phyloP scores from a whole-genome alignment of 2,329 filamentous ascomycete species.

The Exophiala sideris region DNA sequence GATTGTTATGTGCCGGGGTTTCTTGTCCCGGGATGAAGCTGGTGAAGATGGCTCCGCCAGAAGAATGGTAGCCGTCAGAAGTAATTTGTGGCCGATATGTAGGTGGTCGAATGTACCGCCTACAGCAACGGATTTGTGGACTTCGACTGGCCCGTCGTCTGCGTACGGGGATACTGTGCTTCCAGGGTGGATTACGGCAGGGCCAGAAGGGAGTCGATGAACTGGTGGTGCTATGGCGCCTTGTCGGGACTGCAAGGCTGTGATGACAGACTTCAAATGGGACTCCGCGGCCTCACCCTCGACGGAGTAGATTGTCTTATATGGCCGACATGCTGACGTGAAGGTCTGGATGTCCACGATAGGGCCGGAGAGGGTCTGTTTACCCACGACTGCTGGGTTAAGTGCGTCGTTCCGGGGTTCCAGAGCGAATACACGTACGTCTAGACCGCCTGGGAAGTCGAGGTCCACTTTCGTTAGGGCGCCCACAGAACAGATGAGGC shows the following conservation, averaged over 20 bases:
- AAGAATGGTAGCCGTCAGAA: constrained; percentile 81
- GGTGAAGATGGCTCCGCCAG: constrained; percentile 54
- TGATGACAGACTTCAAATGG: constrained; percentile 38
- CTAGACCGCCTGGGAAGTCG: constrained; percentile 67
- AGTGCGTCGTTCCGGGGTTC: constrained; percentile 27
- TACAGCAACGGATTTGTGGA: constrained; percentile 67
- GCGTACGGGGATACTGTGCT: not conserved
- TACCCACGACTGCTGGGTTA: constrained; percentile 3
- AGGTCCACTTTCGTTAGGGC: constrained; percentile 61
- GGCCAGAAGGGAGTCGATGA: constrained; percentile 19
- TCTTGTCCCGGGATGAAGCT: constrained; percentile 37
- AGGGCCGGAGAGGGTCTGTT: constrained; percentile 40
- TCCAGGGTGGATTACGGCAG: constrained; percentile 7
- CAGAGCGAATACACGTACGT: constrained; percentile 71
- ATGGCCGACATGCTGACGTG: constrained; percentile 35
- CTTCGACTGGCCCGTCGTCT: constrained; percentile 18
- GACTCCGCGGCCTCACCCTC: constrained; percentile 42
- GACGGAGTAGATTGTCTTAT: constrained; percentile 20
- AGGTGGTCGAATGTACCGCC: constrained; percentile 97
- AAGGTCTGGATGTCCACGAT: constrained; percentile 49
- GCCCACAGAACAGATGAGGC: constrained; percentile 70
- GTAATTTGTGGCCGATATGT: constrained; percentile 91
- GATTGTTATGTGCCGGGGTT: constrained; percentile 57
- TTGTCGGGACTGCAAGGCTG: constrained; percentile 17
- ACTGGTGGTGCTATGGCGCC: constrained; percentile 9